These are phyloP conservation scores for Colletotrichum australisinense DNA, from an alignment of 2,329 filamentous ascomycete genomes.

Conservation along the genomic window DNA sequence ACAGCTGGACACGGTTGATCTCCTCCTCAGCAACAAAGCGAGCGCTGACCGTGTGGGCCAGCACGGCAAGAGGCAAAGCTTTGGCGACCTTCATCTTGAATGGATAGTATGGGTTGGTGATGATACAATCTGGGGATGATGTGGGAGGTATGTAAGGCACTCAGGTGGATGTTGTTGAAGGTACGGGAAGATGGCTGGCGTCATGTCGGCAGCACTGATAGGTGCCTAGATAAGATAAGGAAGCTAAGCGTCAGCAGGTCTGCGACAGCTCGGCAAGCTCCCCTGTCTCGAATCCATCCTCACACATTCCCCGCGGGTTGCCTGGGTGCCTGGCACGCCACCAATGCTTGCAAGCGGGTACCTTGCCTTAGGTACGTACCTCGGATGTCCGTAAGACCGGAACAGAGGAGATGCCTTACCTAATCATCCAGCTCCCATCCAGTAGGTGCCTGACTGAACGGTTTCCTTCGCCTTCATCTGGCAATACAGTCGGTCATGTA, in stretches of 20 bases:
- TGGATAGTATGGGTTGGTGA: not conserved
- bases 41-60: conserved; percentile 65
- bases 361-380: not conserved
- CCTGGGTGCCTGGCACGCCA: conserved; percentile 4
- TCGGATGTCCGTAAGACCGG: not conserved
- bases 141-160: not conserved
- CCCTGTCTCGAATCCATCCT: conserved; percentile 5
- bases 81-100: conserved; percentile 63
- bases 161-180: conserved; percentile 19
- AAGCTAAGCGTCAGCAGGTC: not conserved
- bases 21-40: conserved; percentile 68
- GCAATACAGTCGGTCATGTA: too few species aligned
- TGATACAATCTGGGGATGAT: conserved; percentile 11
- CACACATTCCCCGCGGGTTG: conserved; percentile 3
- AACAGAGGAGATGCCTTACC: not conserved
- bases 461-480: too few species aligned
- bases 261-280: conserved; percentile 14
- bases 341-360: not conserved
- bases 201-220: conserved; percentile 11
- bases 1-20: conserved; percentile 61
- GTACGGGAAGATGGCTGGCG: not conserved
- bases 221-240: not conserved
- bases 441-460: too few species aligned
- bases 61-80: conserved; percentile 63
- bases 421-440: not conserved